Base-by-base conservation (phyloP, 1,139 yeast species). In the Saccharomyces hybrid region DNA sequence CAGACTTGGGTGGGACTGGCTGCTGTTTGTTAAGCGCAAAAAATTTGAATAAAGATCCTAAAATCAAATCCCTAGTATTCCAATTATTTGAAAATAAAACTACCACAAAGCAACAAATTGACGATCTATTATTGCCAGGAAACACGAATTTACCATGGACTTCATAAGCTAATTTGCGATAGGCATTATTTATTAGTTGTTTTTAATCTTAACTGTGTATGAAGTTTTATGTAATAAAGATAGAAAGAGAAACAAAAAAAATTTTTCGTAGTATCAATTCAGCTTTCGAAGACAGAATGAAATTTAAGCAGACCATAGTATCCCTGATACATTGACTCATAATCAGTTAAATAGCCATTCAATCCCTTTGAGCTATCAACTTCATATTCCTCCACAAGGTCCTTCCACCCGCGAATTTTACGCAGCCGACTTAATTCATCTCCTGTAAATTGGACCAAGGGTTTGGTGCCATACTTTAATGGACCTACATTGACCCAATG, bases 401-500 rank as follows among this genome's bases (percentile, higher is more conserved):
- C 83, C 16, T 65, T 67, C 95, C 96, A 89, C 0, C 91, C 91
- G 70, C 83, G 73, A 1, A 72, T 54, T 26, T 67, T 58, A 41
- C 90, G 72, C 11, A 85, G 64, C n/a, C 67, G 61, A 14, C 71
- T 67, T 49, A 89, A 65, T 64, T 89, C 96, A 20, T 83, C 83
- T 20, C 80, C 74, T 32, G 82, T 84, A 28, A 88, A 72, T 67
- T 88, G 96, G 1, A 84, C 86, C 60, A 79, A 81, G 0, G 96
- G 95, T 1, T 91, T 90, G 3, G 89, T 82, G 0, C 96, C 96
- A 71, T 89, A 89, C 68, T 89, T 89, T 57, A 89, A 74, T 0
- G 96, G 96, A 0, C 96, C 96, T 20, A 82, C 77, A 65, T 89
- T 89, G 58, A 89, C 82, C 96, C 96, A 89, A 53, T 76, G 76